Base-by-base conservation (phyloP, 2,329 filamentous ascomycete species). In the Botryosphaeria dothidea region DNA sequence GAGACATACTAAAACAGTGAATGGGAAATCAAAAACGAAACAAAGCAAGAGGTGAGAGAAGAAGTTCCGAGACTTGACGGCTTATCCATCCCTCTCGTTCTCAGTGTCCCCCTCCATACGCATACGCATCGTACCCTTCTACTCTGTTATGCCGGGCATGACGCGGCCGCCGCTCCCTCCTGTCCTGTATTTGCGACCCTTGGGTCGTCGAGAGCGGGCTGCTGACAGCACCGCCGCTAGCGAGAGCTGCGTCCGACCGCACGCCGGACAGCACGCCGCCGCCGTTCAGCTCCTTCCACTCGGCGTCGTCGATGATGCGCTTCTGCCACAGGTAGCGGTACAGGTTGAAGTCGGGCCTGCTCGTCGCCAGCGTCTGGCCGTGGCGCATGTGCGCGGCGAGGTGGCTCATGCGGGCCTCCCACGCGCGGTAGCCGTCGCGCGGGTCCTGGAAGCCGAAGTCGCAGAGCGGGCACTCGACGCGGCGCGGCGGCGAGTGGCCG, bases 381-480 rank as follows among this genome's bases (percentile, higher is more conserved):
- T 66, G 57, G 43, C 69, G 65, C 27, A 69, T 65, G 36, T 77
- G 75, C n/a, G 51, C 36, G 4, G 71, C 71, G 1, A 77, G 49
- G 57, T 77, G 75, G 1, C 70, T 66, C 71, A 77, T 74, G 27
- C 71, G 70, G 0, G 21, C 19, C 3, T 65, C 45, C 75, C 75
- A 77, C 4, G 69, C 67, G 1, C 31, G n/a, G 27, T 25, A 11
- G 29, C 51, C 62, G 38, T 54, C 56, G 57, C 62, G 58, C 1
- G 71, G 72, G 27, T 69, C 51, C 7, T 66, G 67, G 15, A 38
- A 63, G 2, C 45, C 61, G 68, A 71, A 77, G 11, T 68, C 70
- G 67, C 75, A 77, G 5, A 77, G 66, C 25, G 74, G 74, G 62
- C 75, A 77, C 8, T 67, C 66, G 4, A 73, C 73, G 1, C 66